phyloP scores from a whole-genome alignment of 176 grass and related monocot genomes.

The Areca catechu region DNA sequence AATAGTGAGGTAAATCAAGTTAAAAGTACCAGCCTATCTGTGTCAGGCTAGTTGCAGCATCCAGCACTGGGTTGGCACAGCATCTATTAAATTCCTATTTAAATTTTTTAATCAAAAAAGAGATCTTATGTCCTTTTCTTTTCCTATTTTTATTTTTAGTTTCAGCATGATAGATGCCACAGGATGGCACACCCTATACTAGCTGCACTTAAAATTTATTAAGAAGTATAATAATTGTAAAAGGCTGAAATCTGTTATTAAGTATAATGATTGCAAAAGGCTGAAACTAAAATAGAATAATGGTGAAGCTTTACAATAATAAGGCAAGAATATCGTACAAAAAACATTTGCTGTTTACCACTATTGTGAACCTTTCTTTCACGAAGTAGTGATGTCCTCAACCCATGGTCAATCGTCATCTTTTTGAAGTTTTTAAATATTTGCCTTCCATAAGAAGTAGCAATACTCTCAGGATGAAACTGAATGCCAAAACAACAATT shows the following conservation, averaged over 20 bases:
- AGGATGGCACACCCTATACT: too few relatives aligned
- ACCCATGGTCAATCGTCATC: constrained; percentile 54
- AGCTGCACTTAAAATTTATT: too few relatives aligned
- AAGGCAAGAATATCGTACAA: constrained; percentile 6
- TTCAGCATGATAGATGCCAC: too few relatives aligned
- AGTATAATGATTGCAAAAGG: too few relatives aligned
- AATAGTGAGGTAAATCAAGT: constrained; percentile 1
- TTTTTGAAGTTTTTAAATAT: constrained; percentile 89
- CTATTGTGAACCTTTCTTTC: constrained; percentile 92
- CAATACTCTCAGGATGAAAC: constrained; percentile 98
- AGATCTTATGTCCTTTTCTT: too few relatives aligned
- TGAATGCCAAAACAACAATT: constrained; percentile 32
- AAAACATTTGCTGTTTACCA: constrained; percentile 76
- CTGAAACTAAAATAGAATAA: too few relatives aligned
- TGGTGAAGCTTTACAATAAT: too few relatives aligned
- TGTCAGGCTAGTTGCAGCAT: background rate
- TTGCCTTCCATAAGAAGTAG: constrained; percentile 76
- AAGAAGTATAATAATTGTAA: too few relatives aligned
- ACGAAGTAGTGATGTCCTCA: constrained; percentile 29
- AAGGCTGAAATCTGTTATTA: too few relatives aligned
- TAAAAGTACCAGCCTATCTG: background rate
- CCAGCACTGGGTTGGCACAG: background rate
- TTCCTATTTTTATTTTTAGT: too few relatives aligned
- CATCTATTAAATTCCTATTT: background rate
- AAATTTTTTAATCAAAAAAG: too few relatives aligned